phyloP scores from a whole-genome alignment of 257 asterid genomes.

The Anisodus tanguticus region DNA sequence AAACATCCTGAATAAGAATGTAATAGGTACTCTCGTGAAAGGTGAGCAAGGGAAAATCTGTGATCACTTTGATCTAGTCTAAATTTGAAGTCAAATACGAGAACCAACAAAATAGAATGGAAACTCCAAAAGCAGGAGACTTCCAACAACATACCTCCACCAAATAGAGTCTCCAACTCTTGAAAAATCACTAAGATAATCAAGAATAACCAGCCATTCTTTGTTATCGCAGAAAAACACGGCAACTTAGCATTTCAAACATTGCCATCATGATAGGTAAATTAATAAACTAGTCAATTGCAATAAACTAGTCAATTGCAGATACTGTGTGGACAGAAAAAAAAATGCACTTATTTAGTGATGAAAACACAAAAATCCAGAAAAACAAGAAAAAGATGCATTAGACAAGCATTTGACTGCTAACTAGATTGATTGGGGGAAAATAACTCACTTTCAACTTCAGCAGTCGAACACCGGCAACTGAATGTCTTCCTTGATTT shows the following conservation, averaged over 20 bases:
- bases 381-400: not conserved
- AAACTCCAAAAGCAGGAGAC: constrained; percentile 12
- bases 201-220: constrained; percentile 8
- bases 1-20: constrained; percentile 6
- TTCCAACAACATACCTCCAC: not conserved
- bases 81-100: not conserved
- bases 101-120: constrained; percentile 19
- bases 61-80: not conserved
- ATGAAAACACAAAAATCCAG: not conserved
- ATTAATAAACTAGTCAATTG: not conserved
- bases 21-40: not conserved
- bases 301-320: not conserved
- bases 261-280: not conserved
- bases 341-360: not conserved
- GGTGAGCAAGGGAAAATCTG: not conserved
- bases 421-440: not conserved
- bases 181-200: not conserved
- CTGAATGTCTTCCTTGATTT: constrained; percentile 47
- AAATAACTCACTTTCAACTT: constrained; percentile 51
- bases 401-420: not conserved
- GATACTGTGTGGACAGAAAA: not conserved
- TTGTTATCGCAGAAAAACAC: not conserved
- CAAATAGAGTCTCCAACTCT: not conserved
- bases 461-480: constrained; percentile 48
- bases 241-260: constrained; percentile 22